Conservation (phyloP, 148 eudicot genomes). For the Persicaria tinctoria region DNA sequence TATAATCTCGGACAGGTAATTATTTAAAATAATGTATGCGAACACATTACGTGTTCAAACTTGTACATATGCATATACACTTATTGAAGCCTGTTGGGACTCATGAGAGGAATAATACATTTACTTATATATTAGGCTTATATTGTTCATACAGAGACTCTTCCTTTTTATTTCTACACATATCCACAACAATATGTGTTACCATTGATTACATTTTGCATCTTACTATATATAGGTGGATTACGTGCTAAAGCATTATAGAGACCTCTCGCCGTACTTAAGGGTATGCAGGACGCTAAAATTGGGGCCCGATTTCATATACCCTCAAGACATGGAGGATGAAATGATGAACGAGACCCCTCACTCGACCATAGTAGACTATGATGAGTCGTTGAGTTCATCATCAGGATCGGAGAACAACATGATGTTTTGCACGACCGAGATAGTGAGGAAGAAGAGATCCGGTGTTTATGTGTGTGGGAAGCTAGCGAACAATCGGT, state of each 20-base stretch:
- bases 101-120: no score
- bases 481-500: not conserved
- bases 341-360: slow-evolving; percentile 36
- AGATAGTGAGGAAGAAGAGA: slow-evolving; percentile 72
- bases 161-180: no score
- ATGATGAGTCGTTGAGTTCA: slow-evolving; percentile 37
- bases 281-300: slow-evolving; percentile 68
- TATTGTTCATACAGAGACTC: no score
- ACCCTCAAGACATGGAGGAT: slow-evolving; percentile 80
- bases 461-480: slow-evolving; percentile 19
- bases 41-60: no score
- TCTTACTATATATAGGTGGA: slow-evolving; percentile 57
- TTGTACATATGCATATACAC: no score
- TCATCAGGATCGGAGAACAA: slow-evolving; percentile 16
- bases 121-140: no score
- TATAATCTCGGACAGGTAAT: not conserved
- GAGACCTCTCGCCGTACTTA: slow-evolving; percentile 71
- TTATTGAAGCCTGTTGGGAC: no score
- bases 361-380: slow-evolving; percentile 66
- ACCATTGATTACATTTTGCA: not conserved
- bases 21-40: no score
- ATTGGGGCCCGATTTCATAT: slow-evolving; percentile 76
- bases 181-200: no score
- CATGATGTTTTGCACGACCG: slow-evolving; percentile 16
- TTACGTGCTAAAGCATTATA: slow-evolving; percentile 63